Evolutionary conservation across 2,329 filamentous ascomycete genomes (phyloP), one percentile per base, ranked within the genome.

Genomic region (Lecanicillium sp.): DNA sequence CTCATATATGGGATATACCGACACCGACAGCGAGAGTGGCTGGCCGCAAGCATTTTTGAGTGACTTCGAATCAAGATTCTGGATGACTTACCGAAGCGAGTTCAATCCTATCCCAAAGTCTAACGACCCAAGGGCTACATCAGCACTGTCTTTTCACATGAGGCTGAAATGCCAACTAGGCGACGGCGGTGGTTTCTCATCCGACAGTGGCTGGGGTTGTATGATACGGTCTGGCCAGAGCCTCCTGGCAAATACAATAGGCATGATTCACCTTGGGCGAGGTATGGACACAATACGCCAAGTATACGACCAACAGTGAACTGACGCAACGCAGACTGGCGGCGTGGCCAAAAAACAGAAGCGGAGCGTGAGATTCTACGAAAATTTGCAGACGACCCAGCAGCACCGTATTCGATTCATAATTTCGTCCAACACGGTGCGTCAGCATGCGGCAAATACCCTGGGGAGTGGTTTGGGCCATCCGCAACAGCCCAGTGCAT

Each of bases 401-500:
- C 72, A 48, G 88, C 92, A 4, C 86, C 88, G 1, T 96, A 94
- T 56, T 96, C 90, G 2, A 87, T 98, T 50, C 92, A 98, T 54
- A 85, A 82, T 45, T 98, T 98, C 53, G 92, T 98, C 27, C 72
- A 81, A 38, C 84, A 95, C 51, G 92, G 92, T 14, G 88, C 88
- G 17, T 71, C 75, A 27, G 82, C 83, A 3, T 98, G 92, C 59
- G 89, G 87, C 4, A 96, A 95, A 61, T 85, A 94, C 53, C 92
- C 92, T 0, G 92, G 92, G 28, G 87, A 96, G 62, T 98, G 92
- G 92, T 98, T 98, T 62, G 92, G 92, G 0, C 92, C 92, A n/a
- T 95, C 88, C 14, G 92, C 92, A 6, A 94, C 92, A 9, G 89
- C 92, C 33, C 79, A 83, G 41, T 96, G 92, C 59, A 95, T 98